These are phyloP conservation scores for Hygrocybe coccinea DNA, from an alignment of 768 basidiomycete genomes.

Conservation along the genomic window DNA sequence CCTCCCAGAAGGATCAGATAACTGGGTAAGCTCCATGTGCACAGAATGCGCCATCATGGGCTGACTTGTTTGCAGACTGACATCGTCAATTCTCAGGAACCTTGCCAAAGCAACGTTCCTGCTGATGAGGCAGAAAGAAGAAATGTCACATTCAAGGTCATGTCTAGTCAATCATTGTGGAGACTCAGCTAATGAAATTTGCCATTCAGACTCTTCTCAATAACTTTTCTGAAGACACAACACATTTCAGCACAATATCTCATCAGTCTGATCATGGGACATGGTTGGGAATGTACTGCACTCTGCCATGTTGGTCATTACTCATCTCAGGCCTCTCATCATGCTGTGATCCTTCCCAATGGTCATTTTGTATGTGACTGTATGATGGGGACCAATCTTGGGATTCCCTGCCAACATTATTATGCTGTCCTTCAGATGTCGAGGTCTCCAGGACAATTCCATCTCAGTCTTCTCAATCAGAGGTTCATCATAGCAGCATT, in stretches of 20 bases:
- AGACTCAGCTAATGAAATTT: conserved; percentile 5
- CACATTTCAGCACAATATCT: conserved; percentile 28
- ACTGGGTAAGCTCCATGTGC: conserved; percentile 30
- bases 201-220: conserved; percentile 24
- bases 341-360: conserved; percentile 23
- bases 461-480: no score
- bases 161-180: neutral
- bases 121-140: conserved; percentile 17
- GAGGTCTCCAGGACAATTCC: no score
- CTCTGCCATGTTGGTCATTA: conserved; percentile 21
- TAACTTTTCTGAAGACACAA: conserved; percentile 26
- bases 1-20: conserved; percentile 20
- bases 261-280: conserved; percentile 18
- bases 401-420: no score
- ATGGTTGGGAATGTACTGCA: conserved; percentile 20
- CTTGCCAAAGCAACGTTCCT: conserved; percentile 17
- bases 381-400: no score
- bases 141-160: neutral
- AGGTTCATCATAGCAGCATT: no score
- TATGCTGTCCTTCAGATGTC: no score
- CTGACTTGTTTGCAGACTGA: conserved; percentile 16
- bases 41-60: neutral
- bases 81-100: conserved; percentile 3
- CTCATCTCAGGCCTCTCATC: conserved; percentile 20
- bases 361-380: no score